Percentiles rank a stretch among this genome's conserved stretches.
Evolutionary conservation across 768 basidiomycete species (phyloP).

Genomic region (Russula sp.): DNA sequence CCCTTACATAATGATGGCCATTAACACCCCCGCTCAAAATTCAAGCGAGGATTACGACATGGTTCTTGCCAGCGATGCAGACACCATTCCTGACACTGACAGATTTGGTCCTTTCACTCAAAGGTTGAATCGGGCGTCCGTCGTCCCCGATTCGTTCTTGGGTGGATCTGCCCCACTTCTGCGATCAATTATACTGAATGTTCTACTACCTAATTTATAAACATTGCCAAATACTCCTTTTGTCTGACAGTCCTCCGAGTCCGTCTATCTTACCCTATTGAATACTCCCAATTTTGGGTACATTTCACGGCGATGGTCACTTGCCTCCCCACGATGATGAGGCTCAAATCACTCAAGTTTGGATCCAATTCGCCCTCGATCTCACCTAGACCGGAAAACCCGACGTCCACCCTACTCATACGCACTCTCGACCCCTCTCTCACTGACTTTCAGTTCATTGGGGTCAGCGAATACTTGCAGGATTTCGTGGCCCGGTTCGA

Average conservation of each 20-base stretch:
- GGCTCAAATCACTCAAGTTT: not conserved
- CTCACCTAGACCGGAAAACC: not conserved
- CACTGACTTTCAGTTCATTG: not conserved
- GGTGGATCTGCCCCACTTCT: not conserved
- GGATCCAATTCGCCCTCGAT: not conserved
- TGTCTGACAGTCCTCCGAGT: not conserved
- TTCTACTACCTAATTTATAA: too few species aligned
- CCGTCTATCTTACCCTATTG: not conserved
- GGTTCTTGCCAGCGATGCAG: too few species aligned
- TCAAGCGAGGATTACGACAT: too few species aligned
- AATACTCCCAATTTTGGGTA: not conserved
- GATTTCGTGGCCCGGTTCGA: not conserved
- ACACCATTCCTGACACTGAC: not conserved
- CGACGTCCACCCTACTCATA: not conserved
- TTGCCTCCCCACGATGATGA: not conserved
- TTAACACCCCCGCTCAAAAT: too few species aligned
- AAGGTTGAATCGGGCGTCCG: not conserved
- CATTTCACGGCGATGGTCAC: not conserved
- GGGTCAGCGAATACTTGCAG: constrained; percentile 1
- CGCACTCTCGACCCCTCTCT: not conserved
- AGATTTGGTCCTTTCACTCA: not conserved
- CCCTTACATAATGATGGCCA: too few species aligned
- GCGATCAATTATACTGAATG: too few species aligned
- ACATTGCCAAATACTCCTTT: not conserved
- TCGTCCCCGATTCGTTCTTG: not conserved